Base-by-base conservation (phyloP, 345 rosid genomes). In the Populus simonii region DNA sequence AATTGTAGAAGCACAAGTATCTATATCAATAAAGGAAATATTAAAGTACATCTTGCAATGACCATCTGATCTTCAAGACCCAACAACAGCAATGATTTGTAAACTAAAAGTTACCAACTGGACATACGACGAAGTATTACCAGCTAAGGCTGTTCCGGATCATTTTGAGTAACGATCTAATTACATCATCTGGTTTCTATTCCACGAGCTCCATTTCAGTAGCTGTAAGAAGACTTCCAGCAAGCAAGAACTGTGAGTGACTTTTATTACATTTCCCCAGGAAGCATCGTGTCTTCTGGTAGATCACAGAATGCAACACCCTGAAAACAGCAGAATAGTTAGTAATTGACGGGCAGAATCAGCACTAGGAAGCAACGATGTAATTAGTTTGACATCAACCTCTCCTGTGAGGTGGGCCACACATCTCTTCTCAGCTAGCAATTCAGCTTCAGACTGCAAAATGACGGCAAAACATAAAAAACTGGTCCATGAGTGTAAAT, bases 231-330 rank as follows among this genome's bases (percentile, higher is more conserved):
- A 61, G 68, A 75, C 51, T 76, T 68, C n/a, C 20, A 16, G 63
- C 38, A 80, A 66, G 53, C 67, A 71, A 72, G 16, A n/a, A 20
- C 78, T 57, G 63, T 49, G 68, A 66, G 38, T 65, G 73, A 22
- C 11, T 22, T 7, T 18, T 5, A 55, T 87, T 86, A 96, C 93
- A 96, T 92, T 83, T 96, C 99, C 57, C 99, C 99, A 1, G 99
- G 99, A 86, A 96, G 99, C 99, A 93, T 96, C 8, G 99, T 93
- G 84, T 96, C 99, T 82, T 89, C 98, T 0, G 95, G 96, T 74
- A 96, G 90, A 87, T 96, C 98, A 83, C 99, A 93, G 84, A 17
- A 88, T 61, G 93, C 99, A 38, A 91, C 53, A 72, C 98, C 99
- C 99, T 96, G 91, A 76, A 83, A 85, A 75, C 35, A 69, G 35